Evolutionary conservation across 331 rosid species (phyloP), one percentile per base, ranked within the genome.

Genomic region (Ulmus americana): DNA sequence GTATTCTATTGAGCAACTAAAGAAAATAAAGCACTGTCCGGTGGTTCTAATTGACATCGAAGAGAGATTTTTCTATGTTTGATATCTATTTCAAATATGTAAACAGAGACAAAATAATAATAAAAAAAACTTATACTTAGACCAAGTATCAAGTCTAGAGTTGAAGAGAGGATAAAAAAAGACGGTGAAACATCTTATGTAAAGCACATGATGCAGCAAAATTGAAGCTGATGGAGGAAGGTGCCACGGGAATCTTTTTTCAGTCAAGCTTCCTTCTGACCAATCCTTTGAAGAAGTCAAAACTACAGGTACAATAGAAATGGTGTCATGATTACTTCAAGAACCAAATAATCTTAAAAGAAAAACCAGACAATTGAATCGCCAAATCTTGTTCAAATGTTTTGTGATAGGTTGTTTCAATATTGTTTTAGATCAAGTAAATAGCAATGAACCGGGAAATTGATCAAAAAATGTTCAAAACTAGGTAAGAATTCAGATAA

Each of bases 201-300:
- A n/a, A 55, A 59, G 63, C 78, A 53, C 80, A 65, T 44, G 65
- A 48, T 10, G 16, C 20, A 20, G 52, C 40, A 64, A 68, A 63
- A 38, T 68, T 57, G 74, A 62, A 61, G 82, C 71, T 56, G 53
- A 68, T 45, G 43, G 54, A 58, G 71, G 67, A 71, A 73, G 65
- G 77, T 60, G 82, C 74, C 42, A 28, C 45, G 45, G 65, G 72
- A 58, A 71, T 75, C 74, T 60, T 66, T 63, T 12, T 75, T 85
- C 77, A 85, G 39, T 74, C 73, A 62, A 88, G 86, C 71, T 88
- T 88, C 63, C 85, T 82, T 72, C 82, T 88, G 65, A 91, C 70
- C 66, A 91, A 75, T 67, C 96, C 95, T 62, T 77, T 84, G 86
- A 90, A 82, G 76, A 90, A 90, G 79, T 90, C 95, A 67, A 90